A percentile compares a stretch with the other conserved stretches of the same genome.
Conservation (phyloP, 306 rosid genomes). For the Arachis hypogaea region DNA sequence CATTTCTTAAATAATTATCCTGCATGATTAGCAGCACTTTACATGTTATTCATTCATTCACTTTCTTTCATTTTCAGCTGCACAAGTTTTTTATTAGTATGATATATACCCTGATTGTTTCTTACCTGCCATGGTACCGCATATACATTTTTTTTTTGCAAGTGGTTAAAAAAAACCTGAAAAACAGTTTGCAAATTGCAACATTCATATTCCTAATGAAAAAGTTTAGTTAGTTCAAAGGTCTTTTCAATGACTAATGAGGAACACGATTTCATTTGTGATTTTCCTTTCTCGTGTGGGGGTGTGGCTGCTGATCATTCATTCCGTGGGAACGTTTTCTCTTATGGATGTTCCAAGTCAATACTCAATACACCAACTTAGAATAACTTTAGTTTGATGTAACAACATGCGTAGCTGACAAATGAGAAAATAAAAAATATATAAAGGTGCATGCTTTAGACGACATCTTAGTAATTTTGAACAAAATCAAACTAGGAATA, state of each 20-base stretch:
- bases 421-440: background rate
- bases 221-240: constrained; percentile 34
- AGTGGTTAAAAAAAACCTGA: background rate
- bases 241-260: background rate
- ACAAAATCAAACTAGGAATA: background rate
- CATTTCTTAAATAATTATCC: background rate
- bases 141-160: background rate
- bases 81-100: background rate
- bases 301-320: constrained; percentile 14
- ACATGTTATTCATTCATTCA: background rate
- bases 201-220: background rate
- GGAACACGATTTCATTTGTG: background rate
- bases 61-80: constrained; percentile 1
- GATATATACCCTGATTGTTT: background rate
- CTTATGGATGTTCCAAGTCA: constrained; percentile 1
- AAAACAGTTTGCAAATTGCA: background rate
- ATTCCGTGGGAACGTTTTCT: background rate
- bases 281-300: constrained; percentile 16
- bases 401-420: constrained; percentile 40
- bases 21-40: background rate
- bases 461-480: background rate
- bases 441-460: background rate
- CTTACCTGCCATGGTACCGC: background rate
- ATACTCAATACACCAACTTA: constrained; percentile 18
- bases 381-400: constrained; percentile 19